Evolutionary conservation across 2,329 filamentous ascomycete genomes (phyloP).

Genomic region (Westerdykella ornata): DNA sequence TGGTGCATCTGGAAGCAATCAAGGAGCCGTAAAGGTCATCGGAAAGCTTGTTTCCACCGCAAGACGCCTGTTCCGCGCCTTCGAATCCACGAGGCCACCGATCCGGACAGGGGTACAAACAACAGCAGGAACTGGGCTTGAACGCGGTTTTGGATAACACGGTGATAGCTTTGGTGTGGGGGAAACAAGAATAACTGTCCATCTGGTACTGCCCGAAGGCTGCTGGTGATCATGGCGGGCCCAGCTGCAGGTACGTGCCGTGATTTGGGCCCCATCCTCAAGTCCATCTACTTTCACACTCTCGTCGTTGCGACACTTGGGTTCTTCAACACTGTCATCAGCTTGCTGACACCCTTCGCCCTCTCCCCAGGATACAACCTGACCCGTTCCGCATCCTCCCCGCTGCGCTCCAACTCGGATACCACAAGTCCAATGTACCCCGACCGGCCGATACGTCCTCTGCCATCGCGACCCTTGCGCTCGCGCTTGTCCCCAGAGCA

Average conservation of each 20-base stretch:
- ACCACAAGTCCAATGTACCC: conserved; percentile 74
- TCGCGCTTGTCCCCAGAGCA: conserved; percentile 81
- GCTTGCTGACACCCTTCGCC: conserved; percentile 32
- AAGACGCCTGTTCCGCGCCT: no score
- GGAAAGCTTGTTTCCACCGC: no score
- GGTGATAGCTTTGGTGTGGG: conserved; percentile 6
- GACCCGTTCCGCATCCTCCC: conserved; percentile 30
- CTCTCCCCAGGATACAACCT: conserved; percentile 37
- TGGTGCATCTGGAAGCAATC: no score
- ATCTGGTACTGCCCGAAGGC: conserved; percentile 16
- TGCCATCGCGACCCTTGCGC: conserved; percentile 82
- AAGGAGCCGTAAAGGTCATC: no score
- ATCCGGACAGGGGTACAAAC: no score
- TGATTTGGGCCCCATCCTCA: conserved; percentile 15
- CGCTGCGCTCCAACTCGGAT: conserved; percentile 51
- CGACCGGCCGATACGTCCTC: conserved; percentile 83
- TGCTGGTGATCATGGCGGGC: conserved; percentile 34
- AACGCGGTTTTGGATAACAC: no score
- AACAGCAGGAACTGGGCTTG: no score
- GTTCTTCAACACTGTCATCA: conserved; percentile 20
- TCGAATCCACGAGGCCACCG: no score
- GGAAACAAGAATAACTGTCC: conserved; percentile 10
- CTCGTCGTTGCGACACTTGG: conserved; percentile 15
- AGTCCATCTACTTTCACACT: conserved; percentile 16
- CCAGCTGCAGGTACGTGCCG: conserved; percentile 37